Base-by-base conservation (phyloP, 148 eudicot genomes). In the Agrostemma githago region DNA sequence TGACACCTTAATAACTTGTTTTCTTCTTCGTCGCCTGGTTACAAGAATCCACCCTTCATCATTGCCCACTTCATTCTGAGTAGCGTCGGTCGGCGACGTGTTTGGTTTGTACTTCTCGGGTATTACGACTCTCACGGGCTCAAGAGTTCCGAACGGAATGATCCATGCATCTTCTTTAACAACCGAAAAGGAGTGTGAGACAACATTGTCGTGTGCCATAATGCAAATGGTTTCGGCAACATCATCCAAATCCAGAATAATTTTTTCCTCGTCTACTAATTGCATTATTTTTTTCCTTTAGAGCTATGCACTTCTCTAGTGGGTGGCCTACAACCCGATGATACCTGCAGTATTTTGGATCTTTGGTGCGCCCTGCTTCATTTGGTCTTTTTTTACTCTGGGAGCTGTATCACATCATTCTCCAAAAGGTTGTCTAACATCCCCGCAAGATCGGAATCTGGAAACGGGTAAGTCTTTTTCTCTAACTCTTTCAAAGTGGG, bases 371-470 rank as follows among this genome's bases (percentile, higher is more conserved):
- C n/a, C 62, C 62, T 5, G 3, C n/a, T 59, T 59, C 20, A 59
- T 59, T 59, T 59, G 20, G 62, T 5, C 20, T 5, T 19, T 59
- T 60, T 59, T 3, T 2, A 59, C 21, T 15, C 21, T 15, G 21
- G 21, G 3, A 59, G 8, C n/a, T 59, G 4, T 2, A 37, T 63
- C 41, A 63, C 67, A 40, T 63, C 37, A 16, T 63, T 63, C 5
- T 63, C 67, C 6, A 63, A 37, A 16, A 63, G 67, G 14, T 63
- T 16, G 11, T 61, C 64, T 20, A 61, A 61, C 64, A 61, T 61
- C 8, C 64, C 64, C 8, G 11, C 64, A 19, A 61, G 37, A 61
- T 61, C 38, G 6, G 38, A 61, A 61, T 61, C 38, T 38, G 64
- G 46, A 43, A 43, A 43, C 5, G 46, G 46, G 8, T 4, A 61